Conservation (phyloP, 352 stramenopile genomes). For the Peronospora belbahrii region DNA sequence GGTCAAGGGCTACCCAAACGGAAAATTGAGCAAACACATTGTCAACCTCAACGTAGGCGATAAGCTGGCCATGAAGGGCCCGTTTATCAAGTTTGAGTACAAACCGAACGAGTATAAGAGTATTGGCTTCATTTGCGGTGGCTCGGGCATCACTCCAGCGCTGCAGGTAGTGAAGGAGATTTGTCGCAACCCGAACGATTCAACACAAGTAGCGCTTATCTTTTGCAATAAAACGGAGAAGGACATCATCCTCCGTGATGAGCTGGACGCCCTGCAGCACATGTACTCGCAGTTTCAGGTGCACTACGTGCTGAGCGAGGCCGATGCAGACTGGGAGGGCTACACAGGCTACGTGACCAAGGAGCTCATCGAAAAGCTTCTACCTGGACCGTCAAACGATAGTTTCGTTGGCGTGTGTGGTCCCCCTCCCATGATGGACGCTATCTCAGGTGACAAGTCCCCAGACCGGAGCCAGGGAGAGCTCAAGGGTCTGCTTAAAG, state of each 20-base stretch:
- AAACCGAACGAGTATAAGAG: constrained; percentile 75
- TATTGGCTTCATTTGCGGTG: constrained; percentile 71
- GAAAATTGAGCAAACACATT: constrained; percentile 82
- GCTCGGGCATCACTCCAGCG: constrained; percentile 76
- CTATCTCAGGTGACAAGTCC: constrained; percentile 71
- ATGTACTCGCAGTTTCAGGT: constrained; percentile 61
- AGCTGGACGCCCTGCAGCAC: constrained; percentile 57
- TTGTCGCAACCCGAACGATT: constrained; percentile 65
- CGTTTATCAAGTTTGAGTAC: constrained; percentile 82
- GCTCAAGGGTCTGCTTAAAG: constrained; percentile 67
- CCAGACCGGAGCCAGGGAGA: constrained; percentile 73
- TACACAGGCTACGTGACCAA: constrained; percentile 61
- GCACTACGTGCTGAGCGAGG: constrained; percentile 48
- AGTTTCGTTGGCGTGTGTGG: constrained; percentile 75
- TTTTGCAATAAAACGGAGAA: constrained; percentile 75
- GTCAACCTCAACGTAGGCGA: constrained; percentile 66
- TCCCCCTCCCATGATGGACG: constrained; percentile 77
- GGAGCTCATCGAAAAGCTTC: constrained; percentile 57
- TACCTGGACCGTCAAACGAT: constrained; percentile 54
- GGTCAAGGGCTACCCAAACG: constrained; percentile 80
- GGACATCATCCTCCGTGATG: constrained; percentile 80
- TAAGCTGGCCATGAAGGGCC: constrained; percentile 79
- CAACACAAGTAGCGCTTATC: constrained; percentile 70
- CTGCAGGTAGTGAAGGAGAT: constrained; percentile 74
- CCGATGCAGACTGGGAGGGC: constrained; percentile 39